These are phyloP conservation scores for Pythium phragmitis DNA, from an alignment of 352 stramenopile genomes.

Conservation along the genomic window DNA sequence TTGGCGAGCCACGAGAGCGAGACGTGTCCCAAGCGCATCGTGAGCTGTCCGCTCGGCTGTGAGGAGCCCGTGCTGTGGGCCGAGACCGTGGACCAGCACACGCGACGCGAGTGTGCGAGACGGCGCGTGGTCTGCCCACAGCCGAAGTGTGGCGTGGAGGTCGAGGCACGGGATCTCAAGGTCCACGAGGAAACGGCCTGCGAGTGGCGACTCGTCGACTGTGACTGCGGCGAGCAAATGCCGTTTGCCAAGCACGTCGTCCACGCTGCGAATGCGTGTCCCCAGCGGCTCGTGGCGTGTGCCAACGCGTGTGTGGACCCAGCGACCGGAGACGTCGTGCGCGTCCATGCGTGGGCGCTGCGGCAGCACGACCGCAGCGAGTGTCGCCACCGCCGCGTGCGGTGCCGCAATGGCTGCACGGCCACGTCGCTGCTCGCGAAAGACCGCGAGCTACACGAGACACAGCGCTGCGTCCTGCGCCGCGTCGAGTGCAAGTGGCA, in stretches of 20 bases:
- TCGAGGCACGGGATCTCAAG: conserved; percentile 24
- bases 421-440: conserved; percentile 39
- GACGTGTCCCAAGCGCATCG: conserved; percentile 49
- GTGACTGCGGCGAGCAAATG: conserved; percentile 62
- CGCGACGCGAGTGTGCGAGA: conserved; percentile 33
- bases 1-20: conserved; percentile 45
- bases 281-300: conserved; percentile 51
- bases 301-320: conserved; percentile 37
- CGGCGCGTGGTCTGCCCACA: conserved; percentile 46
- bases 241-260: conserved; percentile 44
- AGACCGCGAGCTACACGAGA: conserved; percentile 51
- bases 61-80: conserved; percentile 39
- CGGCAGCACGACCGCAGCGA: conserved; percentile 46
- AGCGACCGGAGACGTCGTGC: background rate
- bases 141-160: conserved; percentile 42
- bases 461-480: conserved; percentile 39
- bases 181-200: conserved; percentile 46
- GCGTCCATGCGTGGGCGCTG: conserved; percentile 41
- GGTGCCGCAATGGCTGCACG: conserved; percentile 69
- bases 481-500: conserved; percentile 57
- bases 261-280: conserved; percentile 42
- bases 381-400: conserved; percentile 50
- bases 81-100: conserved; percentile 42
- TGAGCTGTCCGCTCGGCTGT: conserved; percentile 42
- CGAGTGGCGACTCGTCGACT: conserved; percentile 42